phyloP scores from a whole-genome alignment of 257 asterid species.

The Cinchona pubescens region DNA sequence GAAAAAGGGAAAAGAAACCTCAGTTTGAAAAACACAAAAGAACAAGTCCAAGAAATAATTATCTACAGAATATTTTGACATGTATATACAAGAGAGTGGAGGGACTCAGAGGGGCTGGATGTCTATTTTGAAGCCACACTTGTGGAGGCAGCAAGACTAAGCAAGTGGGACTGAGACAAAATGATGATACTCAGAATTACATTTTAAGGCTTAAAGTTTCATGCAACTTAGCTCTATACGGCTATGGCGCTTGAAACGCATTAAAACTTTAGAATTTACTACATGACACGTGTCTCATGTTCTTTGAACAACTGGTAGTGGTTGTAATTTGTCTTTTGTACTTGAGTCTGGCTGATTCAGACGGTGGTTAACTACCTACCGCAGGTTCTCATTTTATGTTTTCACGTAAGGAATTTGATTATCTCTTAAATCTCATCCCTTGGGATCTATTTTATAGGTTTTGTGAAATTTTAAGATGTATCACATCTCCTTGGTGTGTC shows the following conservation, averaged over 20 bases:
- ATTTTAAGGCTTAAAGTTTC: background rate
- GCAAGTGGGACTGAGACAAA: background rate
- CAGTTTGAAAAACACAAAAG: background rate
- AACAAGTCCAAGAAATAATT: background rate
- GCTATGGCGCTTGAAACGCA: background rate
- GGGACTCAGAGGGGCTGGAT: background rate
- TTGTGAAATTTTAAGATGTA: background rate
- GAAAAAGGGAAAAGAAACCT: background rate
- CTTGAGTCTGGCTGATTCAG: background rate
- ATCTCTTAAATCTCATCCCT: background rate
- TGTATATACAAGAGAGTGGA: background rate
- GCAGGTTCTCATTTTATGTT: background rate
- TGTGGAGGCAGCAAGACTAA: background rate
- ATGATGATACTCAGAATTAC: background rate
- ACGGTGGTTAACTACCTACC: background rate
- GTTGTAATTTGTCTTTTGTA: slow-evolving; percentile 3
- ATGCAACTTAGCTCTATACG: background rate
- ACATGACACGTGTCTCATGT: background rate
- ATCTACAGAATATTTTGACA: background rate
- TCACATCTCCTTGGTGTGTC: background rate
- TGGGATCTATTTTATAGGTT: background rate
- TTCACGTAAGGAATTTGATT: background rate
- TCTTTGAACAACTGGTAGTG: background rate
- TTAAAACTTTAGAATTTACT: background rate
- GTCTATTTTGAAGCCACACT: background rate